Evolutionary conservation across 768 basidiomycete species (phyloP).

Genomic region (Galerina sulciceps): DNA sequence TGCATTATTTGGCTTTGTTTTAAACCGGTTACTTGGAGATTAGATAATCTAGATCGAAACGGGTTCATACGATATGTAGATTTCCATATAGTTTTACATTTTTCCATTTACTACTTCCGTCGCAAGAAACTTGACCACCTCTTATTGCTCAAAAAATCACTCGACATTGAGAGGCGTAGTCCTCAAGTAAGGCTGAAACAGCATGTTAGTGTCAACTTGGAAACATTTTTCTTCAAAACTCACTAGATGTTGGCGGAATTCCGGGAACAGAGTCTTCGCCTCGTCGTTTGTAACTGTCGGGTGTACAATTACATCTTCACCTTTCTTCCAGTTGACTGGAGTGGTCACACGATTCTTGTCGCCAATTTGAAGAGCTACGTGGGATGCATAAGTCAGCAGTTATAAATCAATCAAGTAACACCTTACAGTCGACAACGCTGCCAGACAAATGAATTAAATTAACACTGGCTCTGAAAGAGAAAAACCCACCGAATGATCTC

Average conservation of each 20-base stretch:
- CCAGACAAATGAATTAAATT: slow-evolving; percentile 5
- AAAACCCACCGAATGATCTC: slow-evolving; percentile 51
- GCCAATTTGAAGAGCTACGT: slow-evolving; percentile 82
- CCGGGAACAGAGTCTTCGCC: slow-evolving; percentile 90
- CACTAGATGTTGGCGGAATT: slow-evolving; percentile 81
- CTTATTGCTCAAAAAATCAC: slow-evolving; percentile 20
- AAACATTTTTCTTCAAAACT: slow-evolving; percentile 12
- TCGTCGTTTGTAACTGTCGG: slow-evolving; percentile 83
- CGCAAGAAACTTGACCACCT: not conserved
- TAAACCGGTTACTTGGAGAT: slow-evolving; percentile 4
- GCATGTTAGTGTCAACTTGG: slow-evolving; percentile 5
- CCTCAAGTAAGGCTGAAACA: slow-evolving; percentile 80
- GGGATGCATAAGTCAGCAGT: slow-evolving; percentile 14
- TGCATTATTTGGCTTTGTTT: slow-evolving; percentile 24
- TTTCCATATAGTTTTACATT: not conserved
- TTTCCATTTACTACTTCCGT: slow-evolving; percentile 3
- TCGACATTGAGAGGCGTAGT: slow-evolving; percentile 64
- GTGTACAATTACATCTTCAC: slow-evolving; percentile 94
- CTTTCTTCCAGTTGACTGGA: slow-evolving; percentile 94
- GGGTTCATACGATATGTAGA: not conserved
- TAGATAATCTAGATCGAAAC: not conserved
- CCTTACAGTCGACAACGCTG: slow-evolving; percentile 76
- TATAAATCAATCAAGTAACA: slow-evolving; percentile 1
- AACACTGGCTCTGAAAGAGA: not conserved
- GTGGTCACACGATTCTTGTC: slow-evolving; percentile 86